Conservation (phyloP, 192 early-diverging fungal species). For the Backusella sp. region DNA sequence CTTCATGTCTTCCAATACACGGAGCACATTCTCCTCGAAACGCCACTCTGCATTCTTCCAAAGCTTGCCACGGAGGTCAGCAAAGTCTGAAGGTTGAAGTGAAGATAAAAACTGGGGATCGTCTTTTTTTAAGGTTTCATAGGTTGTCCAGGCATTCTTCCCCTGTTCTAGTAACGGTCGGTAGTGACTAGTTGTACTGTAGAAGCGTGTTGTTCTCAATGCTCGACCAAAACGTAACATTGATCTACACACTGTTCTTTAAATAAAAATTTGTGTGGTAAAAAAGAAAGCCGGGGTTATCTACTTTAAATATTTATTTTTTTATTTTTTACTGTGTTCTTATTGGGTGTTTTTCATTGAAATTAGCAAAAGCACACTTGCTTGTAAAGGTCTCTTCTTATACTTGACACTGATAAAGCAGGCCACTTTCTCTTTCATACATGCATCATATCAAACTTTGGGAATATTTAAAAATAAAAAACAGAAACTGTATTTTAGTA, state of each 20-base stretch:
- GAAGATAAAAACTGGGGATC: background rate
- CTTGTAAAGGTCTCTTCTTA: too few species aligned
- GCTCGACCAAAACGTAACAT: background rate
- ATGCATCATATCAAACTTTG: too few species aligned
- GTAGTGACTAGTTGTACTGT: background rate
- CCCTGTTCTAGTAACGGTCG: background rate
- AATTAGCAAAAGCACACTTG: too few species aligned
- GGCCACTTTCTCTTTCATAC: too few species aligned
- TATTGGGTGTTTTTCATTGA: background rate
- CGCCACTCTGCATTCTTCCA: conserved; percentile 27
- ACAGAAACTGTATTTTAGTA: too few species aligned
- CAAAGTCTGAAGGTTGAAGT: conserved; percentile 22
- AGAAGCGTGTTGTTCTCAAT: background rate
- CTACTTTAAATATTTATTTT: background rate
- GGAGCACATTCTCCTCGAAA: conserved; percentile 20
- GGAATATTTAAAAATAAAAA: too few species aligned
- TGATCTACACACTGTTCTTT: background rate
- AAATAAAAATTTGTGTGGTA: background rate
- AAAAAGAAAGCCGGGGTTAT: background rate
- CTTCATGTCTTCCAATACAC: conserved; percentile 26
- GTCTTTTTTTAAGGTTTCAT: background rate
- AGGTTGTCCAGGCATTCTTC: background rate
- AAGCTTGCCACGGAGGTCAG: conserved; percentile 15
- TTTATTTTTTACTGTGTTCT: background rate
- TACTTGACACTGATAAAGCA: too few species aligned